These are phyloP conservation scores for Chlorencoelia australis DNA, from an alignment of 2,329 filamentous ascomycete species.

Conservation along the genomic window DNA sequence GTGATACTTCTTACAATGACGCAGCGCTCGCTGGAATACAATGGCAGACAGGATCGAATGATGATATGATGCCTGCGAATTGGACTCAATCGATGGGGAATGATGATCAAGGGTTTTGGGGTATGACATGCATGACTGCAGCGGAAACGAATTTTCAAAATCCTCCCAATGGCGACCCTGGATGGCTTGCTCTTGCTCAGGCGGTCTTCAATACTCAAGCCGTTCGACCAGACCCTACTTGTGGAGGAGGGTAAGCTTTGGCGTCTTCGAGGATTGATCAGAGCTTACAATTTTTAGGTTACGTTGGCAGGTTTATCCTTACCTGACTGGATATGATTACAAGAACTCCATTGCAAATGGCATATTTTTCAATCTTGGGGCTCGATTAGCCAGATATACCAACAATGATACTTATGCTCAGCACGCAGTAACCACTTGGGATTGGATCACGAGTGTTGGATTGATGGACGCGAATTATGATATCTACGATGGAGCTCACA, in stretches of 20 bases:
- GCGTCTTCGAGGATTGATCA: background rate
- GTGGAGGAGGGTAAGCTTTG: slow-evolving; percentile 48
- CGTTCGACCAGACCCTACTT: slow-evolving; percentile 58
- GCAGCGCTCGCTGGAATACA: slow-evolving; percentile 44
- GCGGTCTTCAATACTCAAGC: slow-evolving; percentile 74
- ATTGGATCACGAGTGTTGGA: slow-evolving; percentile 47
- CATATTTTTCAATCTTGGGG: slow-evolving; percentile 56
- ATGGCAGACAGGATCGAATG: slow-evolving; percentile 45
- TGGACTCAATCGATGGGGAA: slow-evolving; percentile 29
- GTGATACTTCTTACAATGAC: slow-evolving; percentile 46
- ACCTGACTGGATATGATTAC: slow-evolving; percentile 46
- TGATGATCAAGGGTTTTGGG: slow-evolving; percentile 57
- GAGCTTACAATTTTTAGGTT: slow-evolving; percentile 31
- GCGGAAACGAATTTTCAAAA: slow-evolving; percentile 68
- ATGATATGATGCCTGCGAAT: slow-evolving; percentile 48
- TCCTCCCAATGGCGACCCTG: slow-evolving; percentile 49
- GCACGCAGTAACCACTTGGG: slow-evolving; percentile 63
- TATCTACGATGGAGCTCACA: slow-evolving; percentile 47
- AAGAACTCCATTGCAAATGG: slow-evolving; percentile 60
- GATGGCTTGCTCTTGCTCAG: slow-evolving; percentile 71
- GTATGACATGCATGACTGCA: slow-evolving; percentile 68
- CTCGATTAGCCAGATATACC: slow-evolving; percentile 68
- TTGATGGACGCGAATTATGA: slow-evolving; percentile 48
- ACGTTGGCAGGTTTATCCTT: slow-evolving; percentile 74
- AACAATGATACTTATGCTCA: slow-evolving; percentile 68